Evolutionary conservation across 768 basidiomycete genomes (phyloP).

Genomic region (Leucocoprinus leucothites): DNA sequence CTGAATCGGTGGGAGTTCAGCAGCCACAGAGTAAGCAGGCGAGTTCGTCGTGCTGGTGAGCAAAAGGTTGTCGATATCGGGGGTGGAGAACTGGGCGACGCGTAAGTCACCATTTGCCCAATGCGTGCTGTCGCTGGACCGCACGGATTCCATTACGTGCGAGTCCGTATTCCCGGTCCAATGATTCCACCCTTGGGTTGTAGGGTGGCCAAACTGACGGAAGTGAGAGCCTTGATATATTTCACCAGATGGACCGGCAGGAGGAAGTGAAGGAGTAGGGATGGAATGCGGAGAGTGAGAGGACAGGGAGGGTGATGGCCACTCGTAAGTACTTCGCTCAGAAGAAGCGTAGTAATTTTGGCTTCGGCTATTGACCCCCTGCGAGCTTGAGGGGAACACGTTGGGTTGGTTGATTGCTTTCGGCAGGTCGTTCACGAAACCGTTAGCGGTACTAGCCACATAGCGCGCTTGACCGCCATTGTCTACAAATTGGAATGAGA

Average conservation of each 20-base stretch:
- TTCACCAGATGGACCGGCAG: neutral
- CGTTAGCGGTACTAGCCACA: neutral
- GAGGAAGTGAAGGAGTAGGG: neutral
- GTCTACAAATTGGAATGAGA: neutral
- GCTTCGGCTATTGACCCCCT: neutral
- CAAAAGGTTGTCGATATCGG: conserved; percentile 4
- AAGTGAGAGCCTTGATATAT: neutral
- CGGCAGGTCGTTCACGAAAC: conserved; percentile 7
- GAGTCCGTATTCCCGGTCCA: conserved; percentile 4
- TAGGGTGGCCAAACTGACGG: neutral
- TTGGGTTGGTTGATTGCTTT: neutral
- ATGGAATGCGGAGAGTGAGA: conserved; percentile 4
- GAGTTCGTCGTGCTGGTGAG: conserved; percentile 5
- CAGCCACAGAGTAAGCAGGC: conserved; percentile 1
- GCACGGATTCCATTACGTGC: neutral
- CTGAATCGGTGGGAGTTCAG: conserved; percentile 7
- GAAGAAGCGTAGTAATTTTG: conserved; percentile 9
- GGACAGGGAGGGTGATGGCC: conserved; percentile 7
- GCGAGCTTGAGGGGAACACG: conserved; percentile 5
- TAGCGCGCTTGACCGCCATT: neutral
- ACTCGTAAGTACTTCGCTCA: conserved; percentile 8
- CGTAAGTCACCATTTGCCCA: conserved; percentile 8
- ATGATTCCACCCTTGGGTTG: conserved; percentile 4
- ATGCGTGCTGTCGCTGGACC: neutral
- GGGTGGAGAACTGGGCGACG: conserved; percentile 3